These are phyloP conservation scores for Rhodosporidiobolus odoratus DNA, from an alignment of 768 basidiomycete species.

Conservation along the genomic window DNA sequence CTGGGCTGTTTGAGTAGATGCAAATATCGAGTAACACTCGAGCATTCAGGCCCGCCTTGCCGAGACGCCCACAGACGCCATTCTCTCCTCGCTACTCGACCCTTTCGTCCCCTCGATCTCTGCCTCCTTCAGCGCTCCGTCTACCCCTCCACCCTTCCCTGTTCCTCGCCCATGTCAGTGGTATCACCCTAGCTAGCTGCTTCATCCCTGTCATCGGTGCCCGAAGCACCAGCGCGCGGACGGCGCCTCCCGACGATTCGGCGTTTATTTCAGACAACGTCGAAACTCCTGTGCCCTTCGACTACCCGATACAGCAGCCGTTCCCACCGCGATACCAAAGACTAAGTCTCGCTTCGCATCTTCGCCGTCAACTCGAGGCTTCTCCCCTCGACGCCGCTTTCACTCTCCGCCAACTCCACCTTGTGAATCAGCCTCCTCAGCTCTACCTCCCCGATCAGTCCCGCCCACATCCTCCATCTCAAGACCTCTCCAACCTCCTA, in stretches of 20 bases:
- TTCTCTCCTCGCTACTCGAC: slow-evolving; percentile 2
- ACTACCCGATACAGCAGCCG: slow-evolving; percentile 19
- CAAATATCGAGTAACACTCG: too few species aligned
- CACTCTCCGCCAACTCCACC: slow-evolving; percentile 34
- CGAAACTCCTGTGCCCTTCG: neutral
- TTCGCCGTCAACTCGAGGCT: slow-evolving; percentile 9
- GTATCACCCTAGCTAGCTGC: slow-evolving; percentile 15
- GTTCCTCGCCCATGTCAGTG: slow-evolving; percentile 27
- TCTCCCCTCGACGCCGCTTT: slow-evolving; percentile 27
- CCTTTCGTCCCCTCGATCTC: neutral
- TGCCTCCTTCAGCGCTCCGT: neutral
- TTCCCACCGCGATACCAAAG: slow-evolving; percentile 8
- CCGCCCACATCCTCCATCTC: neutral
- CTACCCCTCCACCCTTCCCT: slow-evolving; percentile 14
- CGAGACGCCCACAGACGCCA: neutral
- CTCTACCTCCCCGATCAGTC: slow-evolving; percentile 9
- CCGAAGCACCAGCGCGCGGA: neutral
- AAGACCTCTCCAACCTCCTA: neutral
- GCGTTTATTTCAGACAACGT: neutral
- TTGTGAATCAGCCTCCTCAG: slow-evolving; percentile 18
- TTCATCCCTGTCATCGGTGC: slow-evolving; percentile 24
- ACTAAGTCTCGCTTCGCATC: neutral
- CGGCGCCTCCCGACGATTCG: neutral
- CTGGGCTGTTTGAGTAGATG: too few species aligned
- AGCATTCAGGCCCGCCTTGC: too few species aligned